These are phyloP conservation scores for Ganoderma boninense DNA, from an alignment of 1,284 basidiomycete species.

Conservation along the genomic window DNA sequence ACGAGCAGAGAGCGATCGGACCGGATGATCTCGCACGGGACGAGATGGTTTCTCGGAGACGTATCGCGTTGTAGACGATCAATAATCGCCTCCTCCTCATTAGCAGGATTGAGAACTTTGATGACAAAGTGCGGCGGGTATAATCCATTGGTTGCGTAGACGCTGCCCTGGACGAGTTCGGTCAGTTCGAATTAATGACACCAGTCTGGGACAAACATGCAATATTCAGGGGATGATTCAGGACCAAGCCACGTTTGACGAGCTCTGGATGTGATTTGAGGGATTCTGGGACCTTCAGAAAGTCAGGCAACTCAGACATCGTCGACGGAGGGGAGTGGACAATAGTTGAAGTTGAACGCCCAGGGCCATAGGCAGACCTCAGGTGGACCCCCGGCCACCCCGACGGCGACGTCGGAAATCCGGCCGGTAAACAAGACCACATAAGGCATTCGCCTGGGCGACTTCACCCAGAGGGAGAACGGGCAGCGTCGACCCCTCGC, in stretches of 20 bases:
- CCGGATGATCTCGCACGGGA: not conserved
- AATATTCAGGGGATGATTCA: not conserved
- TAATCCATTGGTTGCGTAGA: no score
- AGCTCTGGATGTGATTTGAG: not conserved
- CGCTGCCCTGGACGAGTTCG: not conserved
- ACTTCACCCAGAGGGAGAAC: conserved; percentile 7
- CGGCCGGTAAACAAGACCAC: no score
- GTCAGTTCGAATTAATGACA: not conserved
- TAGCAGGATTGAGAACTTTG: not conserved
- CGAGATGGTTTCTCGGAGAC: not conserved
- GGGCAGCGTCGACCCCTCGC: conserved; percentile 34
- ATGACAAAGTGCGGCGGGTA: not conserved
- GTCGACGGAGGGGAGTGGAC: not conserved
- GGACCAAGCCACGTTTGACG: not conserved
- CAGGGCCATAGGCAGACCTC: no score
- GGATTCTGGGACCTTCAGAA: not conserved
- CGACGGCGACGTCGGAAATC: no score
- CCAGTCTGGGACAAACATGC: not conserved
- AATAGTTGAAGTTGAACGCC: no score
- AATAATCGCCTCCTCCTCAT: not conserved
- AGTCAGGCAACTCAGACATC: not conserved
- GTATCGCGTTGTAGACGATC: not conserved
- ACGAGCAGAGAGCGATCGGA: not conserved
- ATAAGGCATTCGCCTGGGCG: conserved; percentile 14
- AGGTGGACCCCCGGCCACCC: no score